Conservation (phyloP, 192 early-diverging fungal species). For the Chytriomyces hyalinus region DNA sequence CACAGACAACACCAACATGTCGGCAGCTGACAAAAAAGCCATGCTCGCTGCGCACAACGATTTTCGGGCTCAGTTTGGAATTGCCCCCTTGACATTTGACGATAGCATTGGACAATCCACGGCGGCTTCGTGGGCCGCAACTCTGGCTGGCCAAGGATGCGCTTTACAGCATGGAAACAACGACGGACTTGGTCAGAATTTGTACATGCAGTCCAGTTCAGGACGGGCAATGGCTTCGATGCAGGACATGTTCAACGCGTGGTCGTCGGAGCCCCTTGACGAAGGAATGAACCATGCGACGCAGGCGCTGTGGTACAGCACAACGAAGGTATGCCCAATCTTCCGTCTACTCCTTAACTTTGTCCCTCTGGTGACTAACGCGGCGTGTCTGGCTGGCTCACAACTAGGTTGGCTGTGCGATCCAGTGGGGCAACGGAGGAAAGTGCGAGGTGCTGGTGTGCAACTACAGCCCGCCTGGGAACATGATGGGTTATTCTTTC, state of each 20-base stretch:
- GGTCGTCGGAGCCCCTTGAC: not conserved
- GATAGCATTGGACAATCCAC: not conserved
- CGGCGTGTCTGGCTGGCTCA: no score
- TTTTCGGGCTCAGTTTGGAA: constrained; percentile 17
- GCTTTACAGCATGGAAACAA: constrained; percentile 7
- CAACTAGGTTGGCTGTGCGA: not conserved
- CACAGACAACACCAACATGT: not conserved
- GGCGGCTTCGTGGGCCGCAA: constrained; percentile 6
- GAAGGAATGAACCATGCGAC: constrained; percentile 21
- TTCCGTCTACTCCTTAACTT: no score
- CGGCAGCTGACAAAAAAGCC: not conserved
- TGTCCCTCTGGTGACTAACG: no score
- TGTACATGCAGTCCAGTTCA: not conserved
- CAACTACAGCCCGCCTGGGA: constrained; percentile 14
- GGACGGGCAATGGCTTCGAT: not conserved
- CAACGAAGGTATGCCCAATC: not conserved
- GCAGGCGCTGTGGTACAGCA: constrained; percentile 17
- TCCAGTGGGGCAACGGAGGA: constrained; percentile 25
- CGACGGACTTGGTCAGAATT: constrained; percentile 13
- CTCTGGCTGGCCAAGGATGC: constrained; percentile 11
- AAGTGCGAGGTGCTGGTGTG: constrained; percentile 20
- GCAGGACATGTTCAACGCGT: constrained; percentile 8
- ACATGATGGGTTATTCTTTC: not conserved
- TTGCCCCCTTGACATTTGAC: constrained; percentile 4
- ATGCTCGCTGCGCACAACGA: constrained; percentile 19